Conservation (phyloP, 345 rosid species). For the Lepidium didymum region DNA sequence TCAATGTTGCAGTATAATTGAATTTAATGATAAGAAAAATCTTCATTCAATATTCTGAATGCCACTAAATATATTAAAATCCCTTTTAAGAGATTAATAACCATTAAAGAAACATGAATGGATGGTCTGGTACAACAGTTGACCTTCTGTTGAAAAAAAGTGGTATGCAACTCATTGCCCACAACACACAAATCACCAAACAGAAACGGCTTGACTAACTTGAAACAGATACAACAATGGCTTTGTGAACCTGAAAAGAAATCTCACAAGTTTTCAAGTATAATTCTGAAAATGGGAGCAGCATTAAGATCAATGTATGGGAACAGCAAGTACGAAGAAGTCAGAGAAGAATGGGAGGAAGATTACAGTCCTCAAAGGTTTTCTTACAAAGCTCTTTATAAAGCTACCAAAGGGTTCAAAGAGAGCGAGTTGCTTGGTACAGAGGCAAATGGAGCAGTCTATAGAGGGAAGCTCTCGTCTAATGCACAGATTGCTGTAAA, state of each 20-base stretch:
- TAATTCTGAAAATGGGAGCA: constrained; percentile 24
- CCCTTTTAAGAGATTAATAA: background rate
- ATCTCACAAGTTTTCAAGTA: background rate
- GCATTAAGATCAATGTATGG: constrained; percentile 28
- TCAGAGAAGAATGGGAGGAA: constrained; percentile 61
- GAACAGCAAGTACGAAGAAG: constrained; percentile 49
- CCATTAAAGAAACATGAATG: constrained; percentile 18
- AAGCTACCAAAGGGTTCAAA: constrained; percentile 60
- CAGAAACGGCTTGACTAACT: constrained; percentile 6
- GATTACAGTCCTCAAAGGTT: constrained; percentile 56
- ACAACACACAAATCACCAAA: constrained; percentile 18
- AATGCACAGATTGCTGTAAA: constrained; percentile 51
- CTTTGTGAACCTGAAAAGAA: background rate
- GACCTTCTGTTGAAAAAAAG: constrained; percentile 22
- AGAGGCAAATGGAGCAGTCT: constrained; percentile 58
- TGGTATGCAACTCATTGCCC: constrained; percentile 29
- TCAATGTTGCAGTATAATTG: constrained; percentile 5
- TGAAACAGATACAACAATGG: constrained; percentile 8
- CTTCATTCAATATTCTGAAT: background rate
- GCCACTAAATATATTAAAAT: no score
- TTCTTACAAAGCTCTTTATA: constrained; percentile 46
- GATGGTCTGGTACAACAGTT: constrained; percentile 25
- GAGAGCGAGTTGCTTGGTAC: constrained; percentile 42
- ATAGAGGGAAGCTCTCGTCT: constrained; percentile 44
- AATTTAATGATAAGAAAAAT: background rate